A percentile compares a stretch with the other conserved stretches of the same genome.
Conservation (phyloP, 345 rosid genomes). For the Pistacia vera region DNA sequence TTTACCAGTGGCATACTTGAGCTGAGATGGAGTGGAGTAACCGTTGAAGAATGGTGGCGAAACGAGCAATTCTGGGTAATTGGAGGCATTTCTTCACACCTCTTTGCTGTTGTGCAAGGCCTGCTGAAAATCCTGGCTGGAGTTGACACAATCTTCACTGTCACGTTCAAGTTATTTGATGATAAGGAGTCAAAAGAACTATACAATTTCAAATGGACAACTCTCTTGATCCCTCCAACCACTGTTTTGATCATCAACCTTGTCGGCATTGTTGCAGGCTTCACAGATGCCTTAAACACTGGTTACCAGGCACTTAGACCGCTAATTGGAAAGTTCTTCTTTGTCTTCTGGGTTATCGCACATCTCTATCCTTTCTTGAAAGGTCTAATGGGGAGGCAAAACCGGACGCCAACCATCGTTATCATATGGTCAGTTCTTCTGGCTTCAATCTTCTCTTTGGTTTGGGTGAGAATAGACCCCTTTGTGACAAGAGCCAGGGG, state of each 20-base stretch:
- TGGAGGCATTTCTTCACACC: slow-evolving; percentile 93
- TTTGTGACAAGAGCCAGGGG: slow-evolving; percentile 89
- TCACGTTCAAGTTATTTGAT: slow-evolving; percentile 77
- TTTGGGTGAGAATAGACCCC: slow-evolving; percentile 93
- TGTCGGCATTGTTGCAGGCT: slow-evolving; percentile 90
- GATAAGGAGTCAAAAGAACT: slow-evolving; percentile 89
- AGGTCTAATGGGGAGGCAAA: slow-evolving; percentile 97
- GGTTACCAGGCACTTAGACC: slow-evolving; percentile 94
- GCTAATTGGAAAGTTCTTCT: slow-evolving; percentile 91
- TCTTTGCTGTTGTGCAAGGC: slow-evolving; percentile 89
- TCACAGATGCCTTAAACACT: slow-evolving; percentile 91
- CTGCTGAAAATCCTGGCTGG: slow-evolving; percentile 84
- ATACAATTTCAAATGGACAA: slow-evolving; percentile 90
- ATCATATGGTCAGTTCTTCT: slow-evolving; percentile 91
- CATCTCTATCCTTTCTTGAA: slow-evolving; percentile 98
- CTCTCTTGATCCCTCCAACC: slow-evolving; percentile 91
- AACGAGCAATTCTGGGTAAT: slow-evolving; percentile 98
- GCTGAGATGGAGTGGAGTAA: slow-evolving; percentile 95
- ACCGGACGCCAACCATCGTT: slow-evolving; percentile 92
- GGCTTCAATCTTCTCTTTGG: slow-evolving; percentile 94
- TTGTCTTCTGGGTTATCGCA: slow-evolving; percentile 90
- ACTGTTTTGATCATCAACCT: slow-evolving; percentile 86
- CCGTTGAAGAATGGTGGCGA: slow-evolving; percentile 99
- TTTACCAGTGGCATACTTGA: slow-evolving; percentile 86
- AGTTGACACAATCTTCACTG: slow-evolving; percentile 92